Conservation (phyloP, 1,284 basidiomycete species). For the Pulveroboletus sp. region DNA sequence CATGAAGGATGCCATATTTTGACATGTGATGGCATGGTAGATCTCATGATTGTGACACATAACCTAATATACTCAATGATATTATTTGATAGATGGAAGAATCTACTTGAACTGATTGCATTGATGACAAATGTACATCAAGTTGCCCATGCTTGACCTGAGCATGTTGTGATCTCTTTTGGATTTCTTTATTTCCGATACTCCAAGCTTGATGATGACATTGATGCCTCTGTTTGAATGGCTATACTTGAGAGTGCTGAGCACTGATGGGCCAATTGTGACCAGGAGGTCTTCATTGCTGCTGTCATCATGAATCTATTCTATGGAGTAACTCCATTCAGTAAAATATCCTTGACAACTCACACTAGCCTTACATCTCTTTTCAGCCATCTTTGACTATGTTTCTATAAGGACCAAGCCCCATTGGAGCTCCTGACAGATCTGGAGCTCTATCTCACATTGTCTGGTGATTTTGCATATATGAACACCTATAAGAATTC, state of each 20-base stretch:
- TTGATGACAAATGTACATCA: constrained; percentile 12
- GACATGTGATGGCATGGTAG: constrained; percentile 11
- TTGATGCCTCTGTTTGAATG: background rate
- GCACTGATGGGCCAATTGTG: constrained; percentile 1
- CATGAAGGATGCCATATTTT: constrained; percentile 14
- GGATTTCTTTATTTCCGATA: constrained; percentile 9
- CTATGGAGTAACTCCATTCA: background rate
- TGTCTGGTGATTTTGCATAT: background rate
- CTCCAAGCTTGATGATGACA: background rate
- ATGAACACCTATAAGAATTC: constrained; percentile 5
- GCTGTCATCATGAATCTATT: constrained; percentile 11
- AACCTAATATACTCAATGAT: background rate
- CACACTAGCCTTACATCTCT: background rate
- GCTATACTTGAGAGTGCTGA: constrained; percentile 11
- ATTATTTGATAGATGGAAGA: constrained; percentile 5
- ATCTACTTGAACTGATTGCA: constrained; percentile 9
- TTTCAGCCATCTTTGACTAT: constrained; percentile 5
- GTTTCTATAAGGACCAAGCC: background rate
- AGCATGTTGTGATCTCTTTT: constrained; percentile 10
- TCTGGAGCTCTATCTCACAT: constrained; percentile 2
- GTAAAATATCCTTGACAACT: background rate
- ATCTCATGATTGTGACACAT: background rate
- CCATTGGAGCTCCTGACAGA: constrained; percentile 7
- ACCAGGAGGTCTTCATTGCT: constrained; percentile 14
- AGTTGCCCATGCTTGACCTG: constrained; percentile 2